Base-by-base conservation (phyloP, 495 filamentous ascomycete genomes). In the Penicillium malachiteum region DNA sequence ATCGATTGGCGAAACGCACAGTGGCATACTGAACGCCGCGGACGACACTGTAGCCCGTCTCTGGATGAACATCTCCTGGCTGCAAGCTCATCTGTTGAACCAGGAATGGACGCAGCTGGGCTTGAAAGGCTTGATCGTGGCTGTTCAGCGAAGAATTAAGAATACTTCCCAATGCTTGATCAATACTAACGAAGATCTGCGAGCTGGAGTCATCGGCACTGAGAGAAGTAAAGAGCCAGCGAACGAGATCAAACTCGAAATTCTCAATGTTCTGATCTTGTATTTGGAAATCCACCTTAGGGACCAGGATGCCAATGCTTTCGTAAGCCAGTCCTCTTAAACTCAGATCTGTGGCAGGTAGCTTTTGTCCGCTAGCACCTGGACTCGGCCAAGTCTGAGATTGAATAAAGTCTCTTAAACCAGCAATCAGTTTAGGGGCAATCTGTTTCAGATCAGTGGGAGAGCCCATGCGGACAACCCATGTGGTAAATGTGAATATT, bases 1-100 rank as follows among this genome's bases (percentile, higher is more conserved):
- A 96, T n/a, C 88, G 79, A 61, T 97, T 97, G 3, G 91, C 88
- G 77, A 92, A 97, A 21, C 91, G 87, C 5, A 94, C 82, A n/a
- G 88, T 87, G 16, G 88, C 83, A 71, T 91, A 93, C 7, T 90
- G 84, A 46, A 87, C 86, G 50, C 84, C 87, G 52, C 91, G 77
- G 7, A 83, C 76, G 11, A 81, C 63, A 16, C 64, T 67, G 50
- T 64, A 74, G 6, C 71, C 70, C n/a, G 65, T 70, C 30, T 69
- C 59, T 5, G 72, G 55, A 55, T 72, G 64, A 49, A 72, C 68
- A 43, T 77, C 73, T 43, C 81, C 83, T 38, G 83, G 75, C 21
- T 79, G 56, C 40, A 81, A 66, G 44, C 67, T 73, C 86, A 92
- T 91, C 53, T 89, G 84, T 17, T 81, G 73, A 7, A 91, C 64